Evolutionary conservation across 352 stramenopile genomes (phyloP), one percentile per base, ranked within the genome.

Genomic region (Phytopythium aichiense): DNA sequence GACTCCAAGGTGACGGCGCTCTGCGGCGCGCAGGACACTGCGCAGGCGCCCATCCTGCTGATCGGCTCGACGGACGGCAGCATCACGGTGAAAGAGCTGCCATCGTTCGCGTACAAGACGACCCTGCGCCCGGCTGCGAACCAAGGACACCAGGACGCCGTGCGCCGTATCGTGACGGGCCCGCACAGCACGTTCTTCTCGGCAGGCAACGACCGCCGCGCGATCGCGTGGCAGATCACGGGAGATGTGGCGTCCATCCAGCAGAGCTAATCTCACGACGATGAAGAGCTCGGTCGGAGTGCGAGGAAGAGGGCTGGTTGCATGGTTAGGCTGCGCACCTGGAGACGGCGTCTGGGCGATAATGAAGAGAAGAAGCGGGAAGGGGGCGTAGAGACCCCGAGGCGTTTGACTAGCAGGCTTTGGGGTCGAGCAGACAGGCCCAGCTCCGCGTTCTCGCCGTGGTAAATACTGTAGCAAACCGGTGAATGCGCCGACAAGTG

Each of bases 201-300:
- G 20, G 74, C 84, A 38, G 76, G 81, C 60, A 92, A 89, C 58
- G 85, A 94, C 66, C 70, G 79, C 42, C 87, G 87, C 60, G 92
- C 92, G 81, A 77, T 94, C 69, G 85, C 85, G 42, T 94, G 85
- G 85, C 85, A 94, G 67, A 84, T 94, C 72, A 92, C 78, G 43
- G 85, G 85, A 56, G 84, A 94, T 50, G 78, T 73, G 5, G 74
- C 68, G 31, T 75, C 80, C 45, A 82, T 94, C 57, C 79, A 88
- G 70, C 60, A 76, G 67, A 89, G 81, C 69, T 86, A 74, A 69
- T 33, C 52, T 35, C 25, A 13, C 16, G 33, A n/a, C 23, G 25
- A 23, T 35, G 23, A 23, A 55, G 33, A 31, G 18, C 22, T 52
- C 46, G 22, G 23, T 33, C 22, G 46, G 46, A 33, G 46, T 25